Evolutionary conservation across 345 rosid species (phyloP).

Genomic region (Sonneratia alba): DNA sequence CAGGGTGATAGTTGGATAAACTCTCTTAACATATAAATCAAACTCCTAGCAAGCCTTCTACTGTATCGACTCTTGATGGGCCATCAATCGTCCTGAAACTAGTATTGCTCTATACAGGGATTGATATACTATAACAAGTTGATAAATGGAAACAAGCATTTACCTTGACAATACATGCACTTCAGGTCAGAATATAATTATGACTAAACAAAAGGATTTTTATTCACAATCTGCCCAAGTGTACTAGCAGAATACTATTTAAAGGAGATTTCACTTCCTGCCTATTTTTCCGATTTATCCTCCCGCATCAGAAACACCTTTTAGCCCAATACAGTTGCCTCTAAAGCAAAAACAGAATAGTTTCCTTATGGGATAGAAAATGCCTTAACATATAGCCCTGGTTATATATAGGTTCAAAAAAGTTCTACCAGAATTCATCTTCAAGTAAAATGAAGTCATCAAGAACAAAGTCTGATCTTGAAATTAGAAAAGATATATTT

Average conservation of each 20-base stretch:
- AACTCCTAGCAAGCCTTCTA: neutral
- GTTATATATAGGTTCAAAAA: too few species aligned
- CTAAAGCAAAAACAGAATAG: neutral
- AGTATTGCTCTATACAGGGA: neutral
- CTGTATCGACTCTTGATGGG: neutral
- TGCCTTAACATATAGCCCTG: too few species aligned
- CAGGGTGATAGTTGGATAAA: neutral
- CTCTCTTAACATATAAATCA: neutral
- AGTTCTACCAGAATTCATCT: neutral
- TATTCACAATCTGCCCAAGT: neutral
- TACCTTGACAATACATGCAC: neutral
- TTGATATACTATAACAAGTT: neutral
- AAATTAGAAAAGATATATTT: neutral
- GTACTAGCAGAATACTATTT: neutral
- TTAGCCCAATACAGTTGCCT: neutral
- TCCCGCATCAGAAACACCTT: neutral
- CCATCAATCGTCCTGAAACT: neutral
- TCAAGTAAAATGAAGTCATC: neutral
- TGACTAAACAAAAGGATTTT: neutral
- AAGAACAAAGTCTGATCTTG: neutral
- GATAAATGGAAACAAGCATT: neutral
- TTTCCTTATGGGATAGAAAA: neutral
- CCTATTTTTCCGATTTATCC: neutral
- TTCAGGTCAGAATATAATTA: neutral
- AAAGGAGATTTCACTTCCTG: neutral